phyloP scores from a whole-genome alignment of 2,329 filamentous ascomycete species.

The Aureobasidium sp. region DNA sequence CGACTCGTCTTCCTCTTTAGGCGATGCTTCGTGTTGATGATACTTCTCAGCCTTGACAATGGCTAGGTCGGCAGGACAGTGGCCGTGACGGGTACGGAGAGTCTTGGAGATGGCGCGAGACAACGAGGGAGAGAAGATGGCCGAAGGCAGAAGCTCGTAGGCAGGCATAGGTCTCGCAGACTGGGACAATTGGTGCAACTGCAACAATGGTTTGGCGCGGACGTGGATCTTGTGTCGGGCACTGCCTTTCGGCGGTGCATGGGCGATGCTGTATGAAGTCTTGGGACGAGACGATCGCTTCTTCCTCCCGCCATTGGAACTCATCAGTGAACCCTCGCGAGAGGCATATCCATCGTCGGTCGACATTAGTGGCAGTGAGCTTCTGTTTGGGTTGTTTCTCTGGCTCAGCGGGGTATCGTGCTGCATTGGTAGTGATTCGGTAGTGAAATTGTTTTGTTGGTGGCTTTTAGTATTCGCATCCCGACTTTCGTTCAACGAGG shows the following conservation, averaged over 20 bases:
- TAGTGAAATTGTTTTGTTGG: neutral
- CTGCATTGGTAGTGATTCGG: neutral
- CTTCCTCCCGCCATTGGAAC: conserved; percentile 12
- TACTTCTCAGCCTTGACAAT: conserved; percentile 65
- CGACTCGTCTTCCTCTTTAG: conserved; percentile 44
- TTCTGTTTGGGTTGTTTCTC: neutral
- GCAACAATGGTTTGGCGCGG: conserved; percentile 60
- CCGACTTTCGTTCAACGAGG: neutral
- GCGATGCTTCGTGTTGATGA: conserved; percentile 33
- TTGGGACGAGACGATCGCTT: conserved; percentile 37
- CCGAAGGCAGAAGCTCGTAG: conserved; percentile 61
- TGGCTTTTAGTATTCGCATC: neutral
- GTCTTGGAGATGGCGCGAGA: conserved; percentile 55
- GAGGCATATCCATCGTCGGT: conserved; percentile 27
- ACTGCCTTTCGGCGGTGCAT: conserved; percentile 52
- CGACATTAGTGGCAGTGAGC: conserved; percentile 22
- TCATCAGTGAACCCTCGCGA: conserved; percentile 19
- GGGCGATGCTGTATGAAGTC: conserved; percentile 59
- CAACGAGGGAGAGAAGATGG: conserved; percentile 49
- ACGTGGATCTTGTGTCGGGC: conserved; percentile 55
- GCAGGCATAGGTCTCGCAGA: conserved; percentile 56
- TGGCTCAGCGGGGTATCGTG: neutral
- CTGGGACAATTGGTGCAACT: conserved; percentile 58
- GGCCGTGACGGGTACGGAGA: conserved; percentile 53
- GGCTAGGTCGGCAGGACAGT: conserved; percentile 62